These are phyloP conservation scores for Backusella liffmaniae DNA, from an alignment of 192 early-diverging fungal species.

Conservation along the genomic window DNA sequence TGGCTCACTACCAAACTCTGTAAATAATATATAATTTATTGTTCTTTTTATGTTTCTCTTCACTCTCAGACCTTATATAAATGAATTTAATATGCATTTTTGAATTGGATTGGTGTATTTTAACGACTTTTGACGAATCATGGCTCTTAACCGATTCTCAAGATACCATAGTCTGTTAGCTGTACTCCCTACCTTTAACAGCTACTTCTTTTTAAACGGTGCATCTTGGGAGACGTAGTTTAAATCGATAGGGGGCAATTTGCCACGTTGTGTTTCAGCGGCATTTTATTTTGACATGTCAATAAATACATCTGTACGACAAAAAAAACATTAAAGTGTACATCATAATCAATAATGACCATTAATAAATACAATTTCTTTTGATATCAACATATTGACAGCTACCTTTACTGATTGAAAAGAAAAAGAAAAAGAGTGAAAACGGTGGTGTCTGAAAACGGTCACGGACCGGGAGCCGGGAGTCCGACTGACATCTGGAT, in stretches of 20 bases:
- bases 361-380: too few species aligned
- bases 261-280: not conserved
- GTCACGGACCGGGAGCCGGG: not conserved
- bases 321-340: not conserved
- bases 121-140: too few species aligned
- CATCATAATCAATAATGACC: not conserved
- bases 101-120: too few species aligned
- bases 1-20: slow-evolving; percentile 13
- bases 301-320: not conserved
- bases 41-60: not conserved
- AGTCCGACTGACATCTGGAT: not conserved
- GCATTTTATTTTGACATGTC: not conserved
- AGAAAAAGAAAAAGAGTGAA: not conserved
- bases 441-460: not conserved
- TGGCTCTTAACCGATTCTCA: too few species aligned
- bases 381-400: too few species aligned
- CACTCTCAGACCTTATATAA: not conserved
- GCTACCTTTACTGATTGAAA: not conserved
- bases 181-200: too few species aligned
- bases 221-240: too few species aligned
- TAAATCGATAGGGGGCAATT: not conserved
- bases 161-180: too few species aligned
- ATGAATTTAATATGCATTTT: not conserved
- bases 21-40: not conserved
- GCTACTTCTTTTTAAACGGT: too few species aligned